Evolutionary conservation across 2,329 filamentous ascomycete genomes (phyloP), one percentile per base, ranked within the genome.

Genomic region (Bimuria novae-zelandiae): DNA sequence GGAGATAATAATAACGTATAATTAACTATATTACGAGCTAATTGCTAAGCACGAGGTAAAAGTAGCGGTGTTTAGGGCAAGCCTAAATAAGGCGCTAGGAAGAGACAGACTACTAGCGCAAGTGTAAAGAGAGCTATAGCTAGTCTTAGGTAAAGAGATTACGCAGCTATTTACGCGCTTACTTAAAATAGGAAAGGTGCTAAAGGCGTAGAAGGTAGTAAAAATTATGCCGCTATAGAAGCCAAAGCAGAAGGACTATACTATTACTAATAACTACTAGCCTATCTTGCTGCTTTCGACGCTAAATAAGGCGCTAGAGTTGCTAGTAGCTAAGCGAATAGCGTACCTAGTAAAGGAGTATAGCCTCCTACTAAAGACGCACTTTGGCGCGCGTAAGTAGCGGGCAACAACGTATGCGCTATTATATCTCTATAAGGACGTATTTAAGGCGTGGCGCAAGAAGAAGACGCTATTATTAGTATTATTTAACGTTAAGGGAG

Each of bases 401-500:
- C 61, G 66, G 35, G 73, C 69, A 23, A 63, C 64, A 22, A 67
- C 70, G 56, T 60, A 75, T 42, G 70, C 71, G 48, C 66, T 77
- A 4, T 51, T 39, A 25, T 43, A 51, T 32, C 39, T 55, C 37
- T 55, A 40, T 40, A 48, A 58, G 52, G 52, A 58, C 35, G 47
- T 54, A 21, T 58, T 58, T 37, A 55, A 50, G 41, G 55, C 55
- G 17, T 58, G 45, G 52, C 25, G 51, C 60, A 62, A 52, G 22
- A 48, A 36, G 45, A 64, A 66, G 54, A 64, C 71, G 7, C 53
- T 75, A 4, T 73, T 67, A 42, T 58, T 76, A 7, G 59, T 74
- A 39, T 73, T 65, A 48, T 77, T 77, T 45, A 68, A 77, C 57
- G 61, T 77, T 1, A 76, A 77, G 54, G 72, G 73, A 17, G 74